Conservation (phyloP, 73 alveolate genomes). For the Paramecium bursaria region DNA sequence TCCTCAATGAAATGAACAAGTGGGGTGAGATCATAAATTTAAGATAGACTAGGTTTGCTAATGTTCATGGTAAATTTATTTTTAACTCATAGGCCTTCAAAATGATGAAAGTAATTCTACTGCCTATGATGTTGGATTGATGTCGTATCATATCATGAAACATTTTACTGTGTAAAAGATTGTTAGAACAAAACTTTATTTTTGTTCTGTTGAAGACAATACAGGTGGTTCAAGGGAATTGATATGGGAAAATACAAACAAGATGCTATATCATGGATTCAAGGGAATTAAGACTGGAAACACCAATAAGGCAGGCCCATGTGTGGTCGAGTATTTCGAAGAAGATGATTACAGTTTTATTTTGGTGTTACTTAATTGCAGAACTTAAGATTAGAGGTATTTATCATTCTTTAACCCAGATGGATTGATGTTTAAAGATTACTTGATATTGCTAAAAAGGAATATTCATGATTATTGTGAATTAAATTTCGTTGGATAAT, state of each 20-base stretch:
- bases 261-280: constrained; percentile 72
- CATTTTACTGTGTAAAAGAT: constrained; percentile 58
- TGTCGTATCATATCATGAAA: constrained; percentile 67
- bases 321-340: constrained; percentile 71
- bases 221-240: constrained; percentile 56
- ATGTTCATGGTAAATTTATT: constrained; percentile 66
- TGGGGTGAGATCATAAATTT: constrained; percentile 60
- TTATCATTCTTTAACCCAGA: constrained; percentile 1
- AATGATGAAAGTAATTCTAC: constrained; percentile 58
- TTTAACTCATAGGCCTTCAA: background rate
- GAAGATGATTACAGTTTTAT: constrained; percentile 38
- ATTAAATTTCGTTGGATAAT: constrained; percentile 68
- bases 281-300: constrained; percentile 80
- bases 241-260: constrained; percentile 78
- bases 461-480: background rate
- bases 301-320: constrained; percentile 79
- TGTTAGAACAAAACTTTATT: constrained; percentile 68
- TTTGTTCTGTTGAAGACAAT: constrained; percentile 58
- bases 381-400: no score
- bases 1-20: constrained; percentile 77
- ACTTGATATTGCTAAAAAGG: background rate
- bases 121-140: constrained; percentile 62
- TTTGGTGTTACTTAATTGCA: constrained; percentile 39
- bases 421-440: constrained; percentile 15
- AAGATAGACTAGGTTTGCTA: constrained; percentile 55